These are phyloP conservation scores for Erigeron canadensis DNA, from an alignment of 129 eudicot species.

Conservation along the genomic window DNA sequence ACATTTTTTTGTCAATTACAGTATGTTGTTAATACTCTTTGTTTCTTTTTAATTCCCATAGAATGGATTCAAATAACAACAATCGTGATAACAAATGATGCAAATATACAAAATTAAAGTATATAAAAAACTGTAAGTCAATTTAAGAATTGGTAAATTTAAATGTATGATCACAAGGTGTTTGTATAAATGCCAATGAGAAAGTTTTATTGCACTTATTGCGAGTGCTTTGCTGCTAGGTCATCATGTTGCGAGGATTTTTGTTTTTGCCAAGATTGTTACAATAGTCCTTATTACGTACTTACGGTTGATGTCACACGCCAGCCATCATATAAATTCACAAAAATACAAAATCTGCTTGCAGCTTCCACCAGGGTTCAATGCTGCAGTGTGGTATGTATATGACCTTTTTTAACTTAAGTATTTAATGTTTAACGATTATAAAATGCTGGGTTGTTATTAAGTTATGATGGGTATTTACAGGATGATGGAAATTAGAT, in stretches of 20 bases:
- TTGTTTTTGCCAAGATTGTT: constrained; percentile 83
- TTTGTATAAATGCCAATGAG: neutral
- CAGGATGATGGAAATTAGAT: constrained; percentile 49
- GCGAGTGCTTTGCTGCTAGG: constrained; percentile 86
- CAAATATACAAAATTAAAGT: no score
- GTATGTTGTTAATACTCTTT: no score
- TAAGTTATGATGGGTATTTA: neutral
- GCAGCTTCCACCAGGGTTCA: constrained; percentile 32
- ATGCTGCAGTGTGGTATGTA: no score
- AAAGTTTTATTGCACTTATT: constrained; percentile 49
- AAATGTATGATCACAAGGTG: neutral
- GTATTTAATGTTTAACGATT: no score
- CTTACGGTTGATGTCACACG: constrained; percentile 56
- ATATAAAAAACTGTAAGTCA: no score
- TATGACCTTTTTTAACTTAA: no score
- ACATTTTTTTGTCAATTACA: no score
- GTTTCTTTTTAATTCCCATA: no score
- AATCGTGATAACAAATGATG: no score
- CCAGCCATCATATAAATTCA: no score
- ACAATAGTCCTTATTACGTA: constrained; percentile 55
- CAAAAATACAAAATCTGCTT: constrained; percentile 62
- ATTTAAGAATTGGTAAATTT: no score
- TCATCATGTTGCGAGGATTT: constrained; percentile 51
- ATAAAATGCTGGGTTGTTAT: neutral
- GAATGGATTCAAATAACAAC: no score